Percentiles rank a stretch among this genome's conserved stretches.
Conservation (phyloP, 805 yeast species). For the Schizosaccharomyces osmophilus region DNA sequence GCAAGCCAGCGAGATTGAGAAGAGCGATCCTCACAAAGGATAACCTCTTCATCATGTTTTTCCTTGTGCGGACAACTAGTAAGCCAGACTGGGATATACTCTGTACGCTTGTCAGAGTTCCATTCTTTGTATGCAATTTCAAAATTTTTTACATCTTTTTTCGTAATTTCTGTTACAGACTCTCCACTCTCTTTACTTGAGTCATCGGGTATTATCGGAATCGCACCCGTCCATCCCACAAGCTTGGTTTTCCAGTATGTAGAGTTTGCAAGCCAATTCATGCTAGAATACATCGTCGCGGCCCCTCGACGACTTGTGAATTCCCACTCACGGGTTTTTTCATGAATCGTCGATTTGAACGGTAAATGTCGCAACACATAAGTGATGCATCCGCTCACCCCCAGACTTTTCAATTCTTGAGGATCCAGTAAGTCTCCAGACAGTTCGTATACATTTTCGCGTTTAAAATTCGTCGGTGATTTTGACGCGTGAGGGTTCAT, state of each 20-base stretch:
- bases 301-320: constrained; percentile 33
- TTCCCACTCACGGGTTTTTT: neutral
- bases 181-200: neutral
- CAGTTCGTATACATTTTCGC: neutral
- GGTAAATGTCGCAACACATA: neutral
- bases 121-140: neutral
- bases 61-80: neutral
- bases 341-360: neutral
- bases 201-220: constrained; percentile 12
- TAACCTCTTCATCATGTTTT: neutral
- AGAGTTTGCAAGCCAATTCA: constrained; percentile 27
- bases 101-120: neutral
- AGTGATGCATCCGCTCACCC: neutral
- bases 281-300: constrained; percentile 59
- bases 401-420: neutral
- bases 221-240: constrained; percentile 91
- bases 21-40: neutral
- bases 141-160: neutral
- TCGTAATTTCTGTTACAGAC: neutral
- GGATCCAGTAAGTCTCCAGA: constrained; percentile 1
- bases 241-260: constrained; percentile 71
- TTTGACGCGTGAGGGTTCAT: neutral
- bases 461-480: neutral
- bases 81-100: neutral
- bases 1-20: constrained; percentile 38